These are phyloP conservation scores for Eutypa lata DNA, from an alignment of 2,329 filamentous ascomycete genomes.

Conservation along the genomic window DNA sequence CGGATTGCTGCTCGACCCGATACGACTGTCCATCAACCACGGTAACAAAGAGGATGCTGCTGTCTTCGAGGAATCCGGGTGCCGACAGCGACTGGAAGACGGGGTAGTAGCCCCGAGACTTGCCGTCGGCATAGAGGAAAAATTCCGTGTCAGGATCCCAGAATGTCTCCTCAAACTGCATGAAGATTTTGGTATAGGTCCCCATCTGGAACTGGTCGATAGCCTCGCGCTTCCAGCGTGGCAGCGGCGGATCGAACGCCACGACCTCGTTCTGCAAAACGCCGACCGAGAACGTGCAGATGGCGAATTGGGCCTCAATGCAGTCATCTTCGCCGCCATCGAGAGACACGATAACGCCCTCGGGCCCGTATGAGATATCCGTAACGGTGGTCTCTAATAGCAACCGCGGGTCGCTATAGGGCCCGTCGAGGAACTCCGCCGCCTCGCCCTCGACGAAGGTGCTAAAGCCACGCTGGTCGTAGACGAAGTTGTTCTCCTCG, in stretches of 20 bases:
- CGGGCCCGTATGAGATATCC: slow-evolving; percentile 48
- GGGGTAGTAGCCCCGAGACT: slow-evolving; percentile 44
- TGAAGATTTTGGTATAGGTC: slow-evolving; percentile 71
- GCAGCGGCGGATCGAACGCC: slow-evolving; percentile 55
- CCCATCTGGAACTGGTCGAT: slow-evolving; percentile 66
- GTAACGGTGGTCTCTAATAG: slow-evolving; percentile 57
- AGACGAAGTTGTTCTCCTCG: slow-evolving; percentile 59
- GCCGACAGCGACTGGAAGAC: slow-evolving; percentile 62
- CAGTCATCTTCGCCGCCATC: slow-evolving; percentile 43
- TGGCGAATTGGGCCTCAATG: slow-evolving; percentile 37
- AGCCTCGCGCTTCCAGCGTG: slow-evolving; percentile 60
- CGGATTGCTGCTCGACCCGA: slow-evolving; percentile 55
- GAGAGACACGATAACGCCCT: slow-evolving; percentile 51
- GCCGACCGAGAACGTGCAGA: slow-evolving; percentile 66
- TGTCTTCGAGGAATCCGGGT: slow-evolving; percentile 56
- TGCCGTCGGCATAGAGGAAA: slow-evolving; percentile 43
- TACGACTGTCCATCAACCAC: slow-evolving; percentile 56
- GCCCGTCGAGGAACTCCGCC: slow-evolving; percentile 46
- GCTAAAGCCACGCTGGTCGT: slow-evolving; percentile 61
- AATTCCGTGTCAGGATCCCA: slow-evolving; percentile 51
- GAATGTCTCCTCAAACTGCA: slow-evolving; percentile 66
- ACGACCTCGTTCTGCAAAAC: slow-evolving; percentile 63
- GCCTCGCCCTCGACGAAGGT: slow-evolving; percentile 56
- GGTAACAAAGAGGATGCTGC: slow-evolving; percentile 64
- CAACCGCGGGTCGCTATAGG: slow-evolving; percentile 52